Percentiles rank a stretch among this genome's conserved stretches.
These are phyloP conservation scores for Elongisporangium senticosum DNA, from an alignment of 352 stramenopile species.

Conservation along the genomic window DNA sequence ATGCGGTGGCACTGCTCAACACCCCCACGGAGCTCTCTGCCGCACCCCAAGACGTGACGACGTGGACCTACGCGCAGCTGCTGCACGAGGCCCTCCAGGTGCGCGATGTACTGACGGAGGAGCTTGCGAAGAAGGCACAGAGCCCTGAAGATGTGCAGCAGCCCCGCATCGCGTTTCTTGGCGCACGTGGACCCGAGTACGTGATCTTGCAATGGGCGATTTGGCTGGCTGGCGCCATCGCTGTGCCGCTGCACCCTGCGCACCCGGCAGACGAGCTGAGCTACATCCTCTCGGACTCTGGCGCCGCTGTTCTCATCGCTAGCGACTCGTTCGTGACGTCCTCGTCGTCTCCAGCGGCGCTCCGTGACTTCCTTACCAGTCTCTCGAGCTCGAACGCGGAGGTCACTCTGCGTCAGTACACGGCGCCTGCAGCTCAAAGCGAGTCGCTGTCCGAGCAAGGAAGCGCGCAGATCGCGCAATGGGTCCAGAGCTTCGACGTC, in stretches of 20 bases:
- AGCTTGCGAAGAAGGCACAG: constrained; percentile 2
- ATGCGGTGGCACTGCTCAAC: constrained; percentile 12
- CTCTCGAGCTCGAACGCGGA: constrained; percentile 5
- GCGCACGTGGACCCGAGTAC: constrained; percentile 42
- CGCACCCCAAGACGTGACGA: background rate
- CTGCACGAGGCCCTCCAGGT: constrained; percentile 26
- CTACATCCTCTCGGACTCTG: constrained; percentile 67
- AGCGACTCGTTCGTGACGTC: constrained; percentile 30
- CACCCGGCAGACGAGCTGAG: constrained; percentile 63
- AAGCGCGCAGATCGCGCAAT: constrained; percentile 19
- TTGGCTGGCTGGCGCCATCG: constrained; percentile 62
- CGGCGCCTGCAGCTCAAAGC: background rate
- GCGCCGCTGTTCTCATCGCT: constrained; percentile 35
- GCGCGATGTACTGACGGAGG: constrained; percentile 18
- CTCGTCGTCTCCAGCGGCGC: constrained; percentile 5
- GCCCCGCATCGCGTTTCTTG: constrained; percentile 36
- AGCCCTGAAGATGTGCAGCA: constrained; percentile 8
- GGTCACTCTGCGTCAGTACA: constrained; percentile 16
- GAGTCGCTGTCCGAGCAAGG: constrained; percentile 9
- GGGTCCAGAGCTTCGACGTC: constrained; percentile 19
- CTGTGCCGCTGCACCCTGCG: constrained; percentile 52
- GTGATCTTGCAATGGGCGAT: constrained; percentile 69
- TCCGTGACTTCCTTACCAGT: constrained; percentile 18
- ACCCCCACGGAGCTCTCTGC: constrained; percentile 1
- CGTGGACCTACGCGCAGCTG: constrained; percentile 47